Percentiles rank a stretch among this genome's conserved stretches.
phyloP scores from a whole-genome alignment of 345 rosid species.

The Salix purpurea region DNA sequence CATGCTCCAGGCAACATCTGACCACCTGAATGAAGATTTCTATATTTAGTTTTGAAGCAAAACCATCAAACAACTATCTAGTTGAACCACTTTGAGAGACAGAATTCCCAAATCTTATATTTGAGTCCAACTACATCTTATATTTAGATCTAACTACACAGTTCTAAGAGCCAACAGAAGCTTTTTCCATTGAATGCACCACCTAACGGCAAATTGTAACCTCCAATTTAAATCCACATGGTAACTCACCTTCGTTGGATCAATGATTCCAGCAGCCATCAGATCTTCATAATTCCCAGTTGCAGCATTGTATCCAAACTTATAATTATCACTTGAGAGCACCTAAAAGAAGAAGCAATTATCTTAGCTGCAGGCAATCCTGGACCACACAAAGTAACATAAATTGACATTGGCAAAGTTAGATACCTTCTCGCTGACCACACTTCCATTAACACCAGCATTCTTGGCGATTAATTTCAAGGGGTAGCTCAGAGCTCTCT shows the following conservation, averaged over 20 bases:
- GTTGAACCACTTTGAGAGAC: too few species aligned
- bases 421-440: slow-evolving; percentile 75
- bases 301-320: slow-evolving; percentile 84
- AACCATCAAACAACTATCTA: background rate
- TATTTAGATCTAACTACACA: background rate
- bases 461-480: slow-evolving; percentile 89
- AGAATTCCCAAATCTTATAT: too few species aligned
- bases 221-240: too few species aligned
- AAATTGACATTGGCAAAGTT: background rate
- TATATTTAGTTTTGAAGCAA: background rate
- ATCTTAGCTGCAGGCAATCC: background rate
- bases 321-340: slow-evolving; percentile 63
- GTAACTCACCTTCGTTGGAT: slow-evolving; percentile 68
- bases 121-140: too few species aligned
- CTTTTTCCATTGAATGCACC: background rate
- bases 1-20: slow-evolving; percentile 99
- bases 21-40: slow-evolving; percentile 56
- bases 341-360: slow-evolving; percentile 38
- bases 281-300: slow-evolving; percentile 91
- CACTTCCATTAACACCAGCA: slow-evolving; percentile 94
- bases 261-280: slow-evolving; percentile 96
- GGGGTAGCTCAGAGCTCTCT: slow-evolving; percentile 86
- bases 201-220: too few species aligned
- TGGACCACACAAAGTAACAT: background rate
- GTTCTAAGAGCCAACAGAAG: background rate